Percentiles rank a stretch among this genome's conserved stretches.
phyloP scores from a whole-genome alignment of 78 protist species.

The Dictyostelium citrinum region DNA sequence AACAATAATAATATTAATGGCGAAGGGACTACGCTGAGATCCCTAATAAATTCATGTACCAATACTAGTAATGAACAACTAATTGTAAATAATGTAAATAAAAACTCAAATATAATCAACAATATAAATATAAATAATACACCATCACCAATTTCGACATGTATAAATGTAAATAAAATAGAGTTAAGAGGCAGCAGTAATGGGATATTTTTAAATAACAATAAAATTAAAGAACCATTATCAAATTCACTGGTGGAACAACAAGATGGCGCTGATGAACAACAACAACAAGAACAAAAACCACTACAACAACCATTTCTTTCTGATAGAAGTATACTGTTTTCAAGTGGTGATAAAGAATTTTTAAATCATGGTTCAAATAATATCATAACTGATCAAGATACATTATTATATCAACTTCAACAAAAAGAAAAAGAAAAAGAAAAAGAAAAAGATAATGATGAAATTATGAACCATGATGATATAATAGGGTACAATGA shows the following conservation, averaged over 20 bases:
- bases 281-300: neutral
- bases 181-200: neutral
- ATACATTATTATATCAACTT: neutral
- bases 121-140: neutral
- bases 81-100: neutral
- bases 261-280: neutral
- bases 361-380: slow-evolving; percentile 1
- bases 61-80: neutral
- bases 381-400: neutral
- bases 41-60: neutral
- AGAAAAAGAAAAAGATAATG: neutral
- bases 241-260: neutral
- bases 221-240: neutral
- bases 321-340: neutral
- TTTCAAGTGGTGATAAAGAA: neutral
- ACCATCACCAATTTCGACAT: neutral
- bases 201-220: neutral
- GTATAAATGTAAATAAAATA: slow-evolving; percentile 4
- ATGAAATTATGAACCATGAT: neutral
- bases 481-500: neutral
- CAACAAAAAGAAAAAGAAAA: neutral
- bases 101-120: neutral
- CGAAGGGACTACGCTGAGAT: neutral
- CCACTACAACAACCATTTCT: neutral
- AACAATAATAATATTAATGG: neutral